Evolutionary conservation across 129 eudicot species (phyloP).

Genomic region (Escallonia herrerae): DNA sequence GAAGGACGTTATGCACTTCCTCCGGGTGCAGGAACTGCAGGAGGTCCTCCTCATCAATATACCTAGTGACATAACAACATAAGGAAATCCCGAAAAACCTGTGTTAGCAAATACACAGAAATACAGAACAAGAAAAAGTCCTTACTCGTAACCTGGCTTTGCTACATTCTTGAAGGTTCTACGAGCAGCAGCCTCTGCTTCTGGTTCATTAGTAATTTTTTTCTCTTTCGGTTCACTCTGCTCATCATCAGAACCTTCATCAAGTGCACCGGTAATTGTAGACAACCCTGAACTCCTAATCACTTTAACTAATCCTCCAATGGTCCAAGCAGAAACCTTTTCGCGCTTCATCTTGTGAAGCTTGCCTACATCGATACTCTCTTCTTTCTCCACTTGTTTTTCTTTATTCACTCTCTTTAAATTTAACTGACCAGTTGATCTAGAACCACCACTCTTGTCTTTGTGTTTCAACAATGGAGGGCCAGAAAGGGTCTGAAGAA

Average conservation of each 20-base stretch:
- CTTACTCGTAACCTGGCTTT: conserved; percentile 24
- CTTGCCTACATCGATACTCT: conserved; percentile 9
- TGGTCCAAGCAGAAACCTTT: conserved; percentile 22
- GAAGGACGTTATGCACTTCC: conserved; percentile 27
- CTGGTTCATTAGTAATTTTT: conserved; percentile 20
- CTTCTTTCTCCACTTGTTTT: conserved; percentile 3
- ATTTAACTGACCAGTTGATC: conserved; percentile 7
- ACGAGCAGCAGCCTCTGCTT: conserved; percentile 18
- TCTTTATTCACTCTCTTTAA: conserved; percentile 10
- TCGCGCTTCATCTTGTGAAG: conserved; percentile 15
- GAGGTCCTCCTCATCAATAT: conserved; percentile 35
- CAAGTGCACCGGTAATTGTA: conserved; percentile 6
- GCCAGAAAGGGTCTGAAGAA: conserved; percentile 26
- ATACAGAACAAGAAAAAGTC: neutral
- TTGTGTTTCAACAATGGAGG: conserved; percentile 16
- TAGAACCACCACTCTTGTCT: neutral
- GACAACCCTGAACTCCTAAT: neutral
- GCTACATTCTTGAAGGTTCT: conserved; percentile 27
- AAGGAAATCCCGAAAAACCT: neutral
- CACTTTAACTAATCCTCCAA: conserved; percentile 10
- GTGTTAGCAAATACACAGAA: neutral
- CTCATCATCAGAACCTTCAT: neutral
- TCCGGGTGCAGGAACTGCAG: conserved; percentile 21
- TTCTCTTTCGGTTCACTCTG: neutral
- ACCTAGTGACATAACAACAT: conserved; percentile 11